Base-by-base conservation (phyloP, 2,329 filamentous ascomycete genomes). In the Aspergillus carbonarius region DNA sequence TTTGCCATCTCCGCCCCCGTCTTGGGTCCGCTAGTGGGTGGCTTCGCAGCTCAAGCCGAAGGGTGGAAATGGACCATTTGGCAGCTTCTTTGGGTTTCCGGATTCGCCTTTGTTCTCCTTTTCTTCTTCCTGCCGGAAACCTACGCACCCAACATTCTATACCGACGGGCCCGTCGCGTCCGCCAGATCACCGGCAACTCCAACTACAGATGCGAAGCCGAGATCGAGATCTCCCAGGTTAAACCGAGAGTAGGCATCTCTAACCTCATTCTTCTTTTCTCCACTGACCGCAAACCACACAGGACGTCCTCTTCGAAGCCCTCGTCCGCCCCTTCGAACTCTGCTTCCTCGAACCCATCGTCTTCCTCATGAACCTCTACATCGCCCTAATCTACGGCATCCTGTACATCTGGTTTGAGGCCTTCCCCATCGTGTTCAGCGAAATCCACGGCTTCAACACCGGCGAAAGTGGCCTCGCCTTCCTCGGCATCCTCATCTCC, bases 31-130 rank as follows among this genome's bases (percentile, higher is more conserved):
- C 73, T 89, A 0, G 74, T 89, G 3, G 82, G 81, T 2, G 85
- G 85, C 1, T 89, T 85, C 69, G 79, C 83, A 4, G 83, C 85
- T 5, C 78, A 80, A 1, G 81, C 77, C 4, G 79, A 84, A 70
- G 75, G 73, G 54, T 89, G 86, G 85, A 78, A 83, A 12, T 88
- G 85, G 85, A 83, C 83, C 0, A 86, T 68, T n/a, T 68, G 85
- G 79, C 84, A 87, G 65, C 81, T 88, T 52, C 73, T 88, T 40
- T 88, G 85, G 85, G 76, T 83, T 4, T 78, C 83, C 0, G 80
- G 76, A 0, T 84, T 85, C 0, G 69, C 86, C 39, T 81, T 87
- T 64, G 65, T 88, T 12, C 57, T 82, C 54, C 68, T 61, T 40
- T 75, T 72, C 40, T 65, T 72, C 42, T 64, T 66, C 20, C 60